Base-by-base conservation (phyloP, 768 basidiomycete genomes). In the Pisolithus tinctorius region DNA sequence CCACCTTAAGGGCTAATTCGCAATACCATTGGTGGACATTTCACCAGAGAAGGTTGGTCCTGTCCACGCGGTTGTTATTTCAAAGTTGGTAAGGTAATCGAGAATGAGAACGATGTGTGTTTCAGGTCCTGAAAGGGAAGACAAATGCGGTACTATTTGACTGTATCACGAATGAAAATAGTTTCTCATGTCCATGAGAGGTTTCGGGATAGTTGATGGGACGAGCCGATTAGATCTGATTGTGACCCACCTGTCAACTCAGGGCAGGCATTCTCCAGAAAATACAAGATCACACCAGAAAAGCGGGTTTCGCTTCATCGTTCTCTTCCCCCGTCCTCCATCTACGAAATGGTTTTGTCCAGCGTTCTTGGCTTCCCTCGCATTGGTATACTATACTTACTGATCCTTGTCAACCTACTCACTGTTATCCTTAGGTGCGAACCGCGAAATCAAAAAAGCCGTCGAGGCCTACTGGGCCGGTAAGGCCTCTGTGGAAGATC, bases 381-480 rank as follows among this genome's bases (percentile, higher is more conserved):
- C 64, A 93, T 94, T 71, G 92, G 64, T 65, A 44, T 51, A 20
- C 50, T 14, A 17, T 34, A 3, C n/a, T 6, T 11, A 31, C 50
- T 26, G 10, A 41, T 20, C 3, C 6, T 25, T 49, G 30, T 5
- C 23, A 7, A 27, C 17, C 37, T 25, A 66, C 41, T 31, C 7
- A 44, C 17, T 14, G 11, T 30, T 27, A 23, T 3, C 20, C 14
- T 23, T 25, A 93, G 92, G 92, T 75, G 86, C 85, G 52, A 86
- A 93, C 75, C 90, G 90, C 74, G 92, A 95, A 74, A 82, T 94
- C 56, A 96, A 96, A 76, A 95, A 97, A 78, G 93, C 93, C 58
- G 90, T 96, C 64, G 95, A 98, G 74, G 87, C 92, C 51, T 97
- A 98, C 78, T 99, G 96, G 96, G 91, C 80, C 30, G 88, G 88